A percentile compares a stretch with the other conserved stretches of the same genome.
Conservation (phyloP, 345 rosid species). For the Clarkia xantiana region DNA sequence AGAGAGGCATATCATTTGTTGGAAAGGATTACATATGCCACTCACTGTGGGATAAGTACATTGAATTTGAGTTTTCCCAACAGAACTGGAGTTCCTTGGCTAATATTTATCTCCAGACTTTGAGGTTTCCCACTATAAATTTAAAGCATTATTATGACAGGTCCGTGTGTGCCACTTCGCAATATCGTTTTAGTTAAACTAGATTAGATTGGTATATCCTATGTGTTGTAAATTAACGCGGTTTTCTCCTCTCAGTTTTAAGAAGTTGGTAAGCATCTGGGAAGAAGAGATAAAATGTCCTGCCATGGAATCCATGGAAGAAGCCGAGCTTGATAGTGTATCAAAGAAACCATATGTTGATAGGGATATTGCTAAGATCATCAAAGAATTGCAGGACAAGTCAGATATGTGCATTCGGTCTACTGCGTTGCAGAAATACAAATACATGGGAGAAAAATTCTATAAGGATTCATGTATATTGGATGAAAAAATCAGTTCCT, state of each 20-base stretch:
- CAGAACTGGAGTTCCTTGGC: slow-evolving; percentile 62
- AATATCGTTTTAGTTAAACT: no score
- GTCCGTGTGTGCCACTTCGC: slow-evolving; percentile 18
- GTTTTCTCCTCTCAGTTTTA: slow-evolving; percentile 40
- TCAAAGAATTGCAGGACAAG: slow-evolving; percentile 47
- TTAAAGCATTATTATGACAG: slow-evolving; percentile 49
- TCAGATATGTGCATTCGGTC: slow-evolving; percentile 31
- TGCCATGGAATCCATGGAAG: slow-evolving; percentile 19
- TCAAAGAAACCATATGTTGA: slow-evolving; percentile 26
- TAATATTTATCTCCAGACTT: slow-evolving; percentile 43
- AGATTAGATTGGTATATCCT: no score
- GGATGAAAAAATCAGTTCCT: slow-evolving; percentile 37
- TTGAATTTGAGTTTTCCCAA: slow-evolving; percentile 46
- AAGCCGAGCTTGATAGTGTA: slow-evolving; percentile 25
- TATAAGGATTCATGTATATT: slow-evolving; percentile 37
- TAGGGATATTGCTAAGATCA: slow-evolving; percentile 30
- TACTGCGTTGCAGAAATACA: slow-evolving; percentile 43
- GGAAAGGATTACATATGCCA: slow-evolving; percentile 74
- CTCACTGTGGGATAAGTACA: slow-evolving; percentile 65
- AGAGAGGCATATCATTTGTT: slow-evolving; percentile 58
- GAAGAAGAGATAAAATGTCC: slow-evolving; percentile 32
- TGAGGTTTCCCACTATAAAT: slow-evolving; percentile 66
- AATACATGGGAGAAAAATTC: slow-evolving; percentile 40
- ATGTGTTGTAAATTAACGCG: not conserved
- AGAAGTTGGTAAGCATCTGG: slow-evolving; percentile 48